Conservation (phyloP, 106 monocot genomes). For the Dendrobium nobile region DNA sequence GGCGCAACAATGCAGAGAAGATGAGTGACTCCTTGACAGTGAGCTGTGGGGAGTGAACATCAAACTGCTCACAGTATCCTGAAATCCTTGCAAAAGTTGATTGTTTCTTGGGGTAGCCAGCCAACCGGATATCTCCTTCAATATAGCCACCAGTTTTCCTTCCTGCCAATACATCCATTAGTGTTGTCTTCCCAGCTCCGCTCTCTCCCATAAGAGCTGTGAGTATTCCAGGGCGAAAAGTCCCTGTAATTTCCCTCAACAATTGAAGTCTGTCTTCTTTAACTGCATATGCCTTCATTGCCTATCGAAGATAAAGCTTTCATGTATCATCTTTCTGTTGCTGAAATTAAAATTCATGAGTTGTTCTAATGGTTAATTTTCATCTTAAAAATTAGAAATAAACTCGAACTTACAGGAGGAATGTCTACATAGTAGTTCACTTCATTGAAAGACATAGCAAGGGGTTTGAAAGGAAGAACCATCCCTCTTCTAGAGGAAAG, state of each 20-base stretch:
- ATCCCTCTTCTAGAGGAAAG: slow-evolving; percentile 60
- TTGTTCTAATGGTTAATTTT: not conserved
- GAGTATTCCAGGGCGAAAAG: slow-evolving; percentile 62
- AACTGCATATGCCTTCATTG: slow-evolving; percentile 59
- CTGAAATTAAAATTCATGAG: not conserved
- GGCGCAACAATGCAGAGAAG: slow-evolving; percentile 63
- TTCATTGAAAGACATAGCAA: slow-evolving; percentile 86
- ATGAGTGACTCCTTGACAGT: slow-evolving; percentile 61
- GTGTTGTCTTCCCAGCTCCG: slow-evolving; percentile 80
- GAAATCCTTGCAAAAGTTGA: slow-evolving; percentile 63
- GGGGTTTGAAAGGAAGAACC: slow-evolving; percentile 88
- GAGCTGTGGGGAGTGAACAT: slow-evolving; percentile 69
- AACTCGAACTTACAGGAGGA: slow-evolving; percentile 53
- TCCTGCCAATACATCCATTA: slow-evolving; percentile 75
- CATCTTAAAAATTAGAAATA: not conserved
- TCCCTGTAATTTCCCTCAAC: slow-evolving; percentile 43
- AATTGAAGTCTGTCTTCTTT: slow-evolving; percentile 49
- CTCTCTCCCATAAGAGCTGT: slow-evolving; percentile 82
- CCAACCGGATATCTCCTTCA: slow-evolving; percentile 54
- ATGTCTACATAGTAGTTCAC: slow-evolving; percentile 91
- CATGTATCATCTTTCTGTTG: not conserved
- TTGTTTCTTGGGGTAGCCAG: slow-evolving; percentile 64
- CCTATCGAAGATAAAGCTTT: slow-evolving; percentile 15
- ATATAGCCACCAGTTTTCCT: slow-evolving; percentile 69
- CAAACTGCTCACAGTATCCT: slow-evolving; percentile 73